Base-by-base conservation (phyloP, 1,284 basidiomycete species). In the Crepidotus sp. region DNA sequence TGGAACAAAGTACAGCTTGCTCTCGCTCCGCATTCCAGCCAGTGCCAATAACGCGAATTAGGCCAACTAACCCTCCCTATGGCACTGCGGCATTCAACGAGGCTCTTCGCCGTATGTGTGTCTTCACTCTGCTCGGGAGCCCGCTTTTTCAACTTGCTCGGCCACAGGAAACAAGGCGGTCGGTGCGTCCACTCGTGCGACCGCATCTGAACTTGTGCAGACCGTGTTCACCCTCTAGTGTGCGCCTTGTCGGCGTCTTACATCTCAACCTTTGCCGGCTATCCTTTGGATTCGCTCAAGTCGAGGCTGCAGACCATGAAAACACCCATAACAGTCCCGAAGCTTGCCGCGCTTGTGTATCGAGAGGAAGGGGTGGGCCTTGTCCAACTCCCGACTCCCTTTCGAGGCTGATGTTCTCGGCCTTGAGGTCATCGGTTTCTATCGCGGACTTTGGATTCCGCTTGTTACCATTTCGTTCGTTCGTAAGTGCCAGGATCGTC, bases 391-490 rank as follows among this genome's bases (percentile, higher is more conserved):
- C 15, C n/a, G 8, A 7, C 15, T 10, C 21, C 11, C 18, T 30
- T 17, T 19, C 33, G 10, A 32, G 14, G 36, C 45, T 46, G 31
- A 42, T 32, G 22, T 41, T 36, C 26, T 19, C 26, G 29, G 15
- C 30, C 9, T 25, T 26, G 24, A 48, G 46, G 61, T 98, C 26
- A 74, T 76, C 50, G 95, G 94, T 44, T 96, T 95, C 63, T 95
- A 91, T 64, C 76, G 92, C 45, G 91, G 91, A 46, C 61, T 88
- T 43, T 88, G 89, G 74, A 91, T 98, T 55, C 95, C 95, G 24
- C 75, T 98, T 43, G 77, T 95, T 64, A 97, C 95, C 6, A 98
- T 98, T 57, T 94, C 92, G 5, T 93, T 95, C 59, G 94, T 98
- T 58, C 86, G 94, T 74, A 68, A 73, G 71, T 87, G 60, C 35